Conservation (phyloP, 495 filamentous ascomycete species). For the Lophium mytilinum region DNA sequence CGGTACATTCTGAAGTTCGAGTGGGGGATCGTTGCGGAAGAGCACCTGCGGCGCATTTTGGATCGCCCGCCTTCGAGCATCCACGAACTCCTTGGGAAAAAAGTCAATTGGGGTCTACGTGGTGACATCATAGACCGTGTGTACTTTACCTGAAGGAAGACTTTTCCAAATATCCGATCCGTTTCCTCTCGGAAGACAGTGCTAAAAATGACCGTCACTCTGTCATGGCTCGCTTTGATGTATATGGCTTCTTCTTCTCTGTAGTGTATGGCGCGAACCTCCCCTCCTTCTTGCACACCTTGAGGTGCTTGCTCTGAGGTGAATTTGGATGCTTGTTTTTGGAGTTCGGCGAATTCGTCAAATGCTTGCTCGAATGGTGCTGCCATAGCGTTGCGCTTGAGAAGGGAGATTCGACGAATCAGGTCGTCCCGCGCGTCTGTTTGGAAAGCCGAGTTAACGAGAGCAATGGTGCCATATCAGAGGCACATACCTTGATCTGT, state of each 20-base stretch:
- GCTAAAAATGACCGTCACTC: slow-evolving; percentile 98
- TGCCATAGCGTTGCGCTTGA: slow-evolving; percentile 98
- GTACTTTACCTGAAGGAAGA: slow-evolving; percentile 59
- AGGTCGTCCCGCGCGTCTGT: slow-evolving; percentile 74
- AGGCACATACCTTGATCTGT: slow-evolving; percentile 52
- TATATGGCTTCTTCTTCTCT: slow-evolving; percentile 99
- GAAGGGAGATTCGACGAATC: slow-evolving; percentile 71
- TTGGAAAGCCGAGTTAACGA: neutral
- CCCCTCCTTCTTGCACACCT: slow-evolving; percentile 76
- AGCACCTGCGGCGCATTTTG: slow-evolving; percentile 99
- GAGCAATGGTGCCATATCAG: neutral
- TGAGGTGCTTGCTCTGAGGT: slow-evolving; percentile 86
- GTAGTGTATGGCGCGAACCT: slow-evolving; percentile 95
- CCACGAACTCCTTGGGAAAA: slow-evolving; percentile 74
- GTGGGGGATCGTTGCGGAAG: slow-evolving; percentile 86
- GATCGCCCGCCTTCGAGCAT: slow-evolving; percentile 85
- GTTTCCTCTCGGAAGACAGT: slow-evolving; percentile 97
- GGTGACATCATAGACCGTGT: neutral
- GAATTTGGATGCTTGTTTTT: slow-evolving; percentile 81
- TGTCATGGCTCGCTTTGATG: slow-evolving; percentile 92
- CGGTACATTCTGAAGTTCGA: slow-evolving; percentile 80
- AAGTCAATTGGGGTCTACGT: neutral
- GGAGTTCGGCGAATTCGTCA: slow-evolving; percentile 76
- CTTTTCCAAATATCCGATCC: slow-evolving; percentile 92
- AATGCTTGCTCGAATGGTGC: slow-evolving; percentile 96